Percentiles rank a stretch among this genome's conserved stretches.
Evolutionary conservation across 345 rosid species (phyloP).

Genomic region (Heritiera littoralis): DNA sequence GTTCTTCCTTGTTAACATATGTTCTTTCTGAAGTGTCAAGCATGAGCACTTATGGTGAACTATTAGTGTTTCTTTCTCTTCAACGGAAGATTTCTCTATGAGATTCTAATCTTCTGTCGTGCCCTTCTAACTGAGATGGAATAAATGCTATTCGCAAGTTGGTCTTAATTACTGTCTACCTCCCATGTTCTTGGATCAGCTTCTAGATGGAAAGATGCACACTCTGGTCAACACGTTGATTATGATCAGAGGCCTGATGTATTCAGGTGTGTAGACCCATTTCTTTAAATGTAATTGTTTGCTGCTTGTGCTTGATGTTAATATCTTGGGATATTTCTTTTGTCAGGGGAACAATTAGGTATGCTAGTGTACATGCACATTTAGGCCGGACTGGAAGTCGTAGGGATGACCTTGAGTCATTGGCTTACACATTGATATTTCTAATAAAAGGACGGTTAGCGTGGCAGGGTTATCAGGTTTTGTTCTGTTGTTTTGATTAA

Average conservation of each 20-base stretch:
- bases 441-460: conserved; percentile 91
- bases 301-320: background rate
- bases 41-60: background rate
- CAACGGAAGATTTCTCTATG: background rate
- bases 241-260: conserved; percentile 98
- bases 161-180: conserved; percentile 11
- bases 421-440: conserved; percentile 92
- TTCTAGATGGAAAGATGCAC: conserved; percentile 82
- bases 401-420: conserved; percentile 93
- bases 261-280: conserved; percentile 56
- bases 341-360: conserved; percentile 92
- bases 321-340: conserved; percentile 24
- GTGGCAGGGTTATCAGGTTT: conserved; percentile 95
- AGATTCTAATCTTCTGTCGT: conserved; percentile 17
- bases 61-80: background rate
- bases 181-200: conserved; percentile 48
- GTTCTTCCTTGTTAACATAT: conserved; percentile 3
- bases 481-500: conserved; percentile 11
- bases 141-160: conserved; percentile 4
- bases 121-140: conserved; percentile 5
- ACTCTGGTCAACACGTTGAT: conserved; percentile 82
- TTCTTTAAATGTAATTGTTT: background rate
- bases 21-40: conserved; percentile 7
- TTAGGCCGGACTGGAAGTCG: conserved; percentile 91
- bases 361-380: conserved; percentile 97